phyloP scores from a whole-genome alignment of 176 grass and related monocot species.

The Pontederia crassipes region DNA sequence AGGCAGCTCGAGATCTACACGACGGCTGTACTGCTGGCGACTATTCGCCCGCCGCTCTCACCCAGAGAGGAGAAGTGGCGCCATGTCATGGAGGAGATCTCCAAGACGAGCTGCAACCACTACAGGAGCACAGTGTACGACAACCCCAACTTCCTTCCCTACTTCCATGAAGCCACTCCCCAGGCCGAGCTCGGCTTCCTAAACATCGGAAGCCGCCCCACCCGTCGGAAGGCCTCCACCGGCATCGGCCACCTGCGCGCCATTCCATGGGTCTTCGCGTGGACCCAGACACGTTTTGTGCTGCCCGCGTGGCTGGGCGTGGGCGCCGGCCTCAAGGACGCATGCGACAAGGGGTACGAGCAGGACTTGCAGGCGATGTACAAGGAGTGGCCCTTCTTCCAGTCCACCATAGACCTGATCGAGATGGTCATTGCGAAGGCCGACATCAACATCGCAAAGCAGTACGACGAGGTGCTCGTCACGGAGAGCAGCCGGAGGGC shows the following conservation, averaged over 20 bases:
- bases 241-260: constrained; percentile 68
- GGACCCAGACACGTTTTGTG: constrained; percentile 90
- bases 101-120: constrained; percentile 51
- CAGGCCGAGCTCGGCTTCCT: constrained; percentile 71
- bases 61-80: constrained; percentile 56
- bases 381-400: constrained; percentile 85
- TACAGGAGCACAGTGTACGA: constrained; percentile 78
- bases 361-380: constrained; percentile 67
- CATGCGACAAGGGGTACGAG: constrained; percentile 45
- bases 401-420: constrained; percentile 77
- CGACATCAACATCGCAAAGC: constrained; percentile 50
- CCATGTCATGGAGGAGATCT: constrained; percentile 75
- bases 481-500: constrained; percentile 16
- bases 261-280: constrained; percentile 91
- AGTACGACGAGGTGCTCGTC: constrained; percentile 73
- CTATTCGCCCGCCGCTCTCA: constrained; percentile 53
- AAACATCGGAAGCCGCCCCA: constrained; percentile 78
- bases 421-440: constrained; percentile 95
- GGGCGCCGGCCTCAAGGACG: constrained; percentile 50
- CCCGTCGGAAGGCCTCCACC: constrained; percentile 32
- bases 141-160: constrained; percentile 68
- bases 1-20: constrained; percentile 91
- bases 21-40: constrained; percentile 77
- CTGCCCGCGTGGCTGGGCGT: constrained; percentile 83
- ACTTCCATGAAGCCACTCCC: constrained; percentile 91